Conservation (phyloP, 768 basidiomycete species). For the Inosperma sp. region DNA sequence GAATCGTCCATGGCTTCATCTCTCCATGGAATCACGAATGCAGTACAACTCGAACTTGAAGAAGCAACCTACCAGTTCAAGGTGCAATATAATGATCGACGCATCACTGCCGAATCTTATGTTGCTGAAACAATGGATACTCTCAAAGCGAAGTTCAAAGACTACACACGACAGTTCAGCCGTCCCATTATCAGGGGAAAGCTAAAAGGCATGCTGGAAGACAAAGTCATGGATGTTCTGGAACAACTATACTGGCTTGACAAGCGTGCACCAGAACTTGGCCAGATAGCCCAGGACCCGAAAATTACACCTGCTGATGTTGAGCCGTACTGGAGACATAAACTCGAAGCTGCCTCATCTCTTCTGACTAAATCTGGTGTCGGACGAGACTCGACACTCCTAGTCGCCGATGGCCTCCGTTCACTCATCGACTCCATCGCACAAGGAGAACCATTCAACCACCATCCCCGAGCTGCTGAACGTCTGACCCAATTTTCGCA, state of each 20-base stretch:
- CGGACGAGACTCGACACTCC: constrained; percentile 87
- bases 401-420: constrained; percentile 92
- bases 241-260: constrained; percentile 98
- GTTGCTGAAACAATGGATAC: constrained; percentile 95
- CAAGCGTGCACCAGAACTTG: constrained; percentile 74
- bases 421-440: constrained; percentile 88
- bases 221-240: constrained; percentile 94
- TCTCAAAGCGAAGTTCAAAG: constrained; percentile 86
- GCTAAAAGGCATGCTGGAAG: constrained; percentile 90
- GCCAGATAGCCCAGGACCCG: constrained; percentile 61
- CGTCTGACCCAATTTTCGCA: constrained; percentile 91
- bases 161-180: constrained; percentile 78
- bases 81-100: constrained; percentile 94
- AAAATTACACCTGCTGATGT: constrained; percentile 69
- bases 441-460: constrained; percentile 82
- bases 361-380: constrained; percentile 94
- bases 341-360: constrained; percentile 90
- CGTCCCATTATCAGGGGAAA: constrained; percentile 85
- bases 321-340: constrained; percentile 93
- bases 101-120: constrained; percentile 93
- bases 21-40: constrained; percentile 93
- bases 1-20: constrained; percentile 98
- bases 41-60: constrained; percentile 94
- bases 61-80: constrained; percentile 99
- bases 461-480: constrained; percentile 85